phyloP scores from a whole-genome alignment of 2,329 filamentous ascomycete species.

The Fusarium poae region DNA sequence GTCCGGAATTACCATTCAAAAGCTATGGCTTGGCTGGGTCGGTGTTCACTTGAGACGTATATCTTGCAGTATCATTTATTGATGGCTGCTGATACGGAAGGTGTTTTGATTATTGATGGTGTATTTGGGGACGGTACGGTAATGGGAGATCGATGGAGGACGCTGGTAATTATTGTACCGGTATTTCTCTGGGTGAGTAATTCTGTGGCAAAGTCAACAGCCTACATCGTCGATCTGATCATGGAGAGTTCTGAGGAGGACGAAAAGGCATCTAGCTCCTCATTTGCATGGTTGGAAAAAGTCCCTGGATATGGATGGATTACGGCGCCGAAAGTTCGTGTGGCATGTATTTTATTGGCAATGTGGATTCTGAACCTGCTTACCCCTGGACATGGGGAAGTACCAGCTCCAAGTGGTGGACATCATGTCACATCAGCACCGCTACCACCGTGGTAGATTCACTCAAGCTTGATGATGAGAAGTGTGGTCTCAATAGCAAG shows the following conservation, averaged over 20 bases:
- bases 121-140: slow-evolving; percentile 42
- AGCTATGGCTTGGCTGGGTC: slow-evolving; percentile 64
- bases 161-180: slow-evolving; percentile 41
- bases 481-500: too few relatives aligned
- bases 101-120: slow-evolving; percentile 55
- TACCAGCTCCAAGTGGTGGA: background rate
- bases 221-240: background rate
- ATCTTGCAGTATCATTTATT: slow-evolving; percentile 72
- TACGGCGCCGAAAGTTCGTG: background rate
- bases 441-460: background rate
- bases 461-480: too few relatives aligned
- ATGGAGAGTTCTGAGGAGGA: background rate
- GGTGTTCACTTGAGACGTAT: slow-evolving; percentile 69
- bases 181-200: slow-evolving; percentile 48
- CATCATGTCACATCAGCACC: background rate
- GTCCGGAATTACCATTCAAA: slow-evolving; percentile 51
- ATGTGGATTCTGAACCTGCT: background rate
- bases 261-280: background rate
- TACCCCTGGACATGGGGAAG: background rate
- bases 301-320: background rate
- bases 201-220: slow-evolving; percentile 37
- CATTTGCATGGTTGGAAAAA: background rate
- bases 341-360: background rate
- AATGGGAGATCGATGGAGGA: slow-evolving; percentile 42
- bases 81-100: slow-evolving; percentile 69